Conservation (phyloP, 805 yeast species). For the Grigorovia transvaalensis region DNA sequence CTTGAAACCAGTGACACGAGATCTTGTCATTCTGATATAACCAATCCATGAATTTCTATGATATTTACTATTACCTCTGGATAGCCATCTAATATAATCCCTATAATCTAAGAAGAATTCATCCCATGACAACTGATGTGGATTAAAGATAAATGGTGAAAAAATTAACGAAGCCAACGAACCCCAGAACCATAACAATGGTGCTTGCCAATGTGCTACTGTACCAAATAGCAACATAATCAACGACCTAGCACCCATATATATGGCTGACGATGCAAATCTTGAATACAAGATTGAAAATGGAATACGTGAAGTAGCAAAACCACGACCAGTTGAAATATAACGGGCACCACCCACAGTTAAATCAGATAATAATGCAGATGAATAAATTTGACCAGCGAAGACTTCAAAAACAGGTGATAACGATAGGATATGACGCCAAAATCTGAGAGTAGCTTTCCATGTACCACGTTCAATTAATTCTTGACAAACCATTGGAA, state of each 20-base stretch:
- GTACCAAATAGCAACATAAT: slow-evolving; percentile 63
- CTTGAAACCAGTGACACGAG: slow-evolving; percentile 79
- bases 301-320: slow-evolving; percentile 70
- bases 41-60: slow-evolving; percentile 87
- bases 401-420: slow-evolving; percentile 79
- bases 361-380: slow-evolving; percentile 58
- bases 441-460: slow-evolving; percentile 59
- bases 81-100: slow-evolving; percentile 80
- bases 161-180: slow-evolving; percentile 75
- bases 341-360: slow-evolving; percentile 81
- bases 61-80: slow-evolving; percentile 85
- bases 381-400: slow-evolving; percentile 68
- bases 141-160: slow-evolving; percentile 92
- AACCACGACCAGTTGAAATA: slow-evolving; percentile 79
- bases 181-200: slow-evolving; percentile 95
- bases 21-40: slow-evolving; percentile 68
- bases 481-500: slow-evolving; percentile 71
- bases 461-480: slow-evolving; percentile 71
- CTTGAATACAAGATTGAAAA: slow-evolving; percentile 63
- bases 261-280: slow-evolving; percentile 72
- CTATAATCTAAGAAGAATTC: slow-evolving; percentile 94
- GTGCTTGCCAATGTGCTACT: slow-evolving; percentile 80
- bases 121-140: slow-evolving; percentile 94
- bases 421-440: slow-evolving; percentile 56
- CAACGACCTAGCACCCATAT: slow-evolving; percentile 73